A percentile compares a stretch with the other conserved stretches of the same genome.
These are phyloP conservation scores for Malus hybrid DNA, from an alignment of 331 rosid genomes.

Conservation along the genomic window DNA sequence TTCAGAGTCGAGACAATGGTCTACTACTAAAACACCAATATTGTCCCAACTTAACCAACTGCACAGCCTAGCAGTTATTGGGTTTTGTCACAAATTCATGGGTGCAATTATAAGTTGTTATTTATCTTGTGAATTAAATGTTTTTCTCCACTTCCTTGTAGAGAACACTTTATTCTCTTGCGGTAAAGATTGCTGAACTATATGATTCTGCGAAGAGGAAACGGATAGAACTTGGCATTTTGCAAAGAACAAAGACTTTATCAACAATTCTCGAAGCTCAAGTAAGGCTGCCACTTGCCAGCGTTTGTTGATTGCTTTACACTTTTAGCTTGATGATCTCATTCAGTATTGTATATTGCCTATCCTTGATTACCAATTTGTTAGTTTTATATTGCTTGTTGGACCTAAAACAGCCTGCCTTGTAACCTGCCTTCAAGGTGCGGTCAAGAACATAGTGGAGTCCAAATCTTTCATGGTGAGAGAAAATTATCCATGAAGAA, in stretches of 20 bases:
- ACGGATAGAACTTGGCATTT: background rate
- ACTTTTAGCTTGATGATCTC: conserved; percentile 7
- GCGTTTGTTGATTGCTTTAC: conserved; percentile 3
- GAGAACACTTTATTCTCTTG: conserved; percentile 56
- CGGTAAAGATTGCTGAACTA: conserved; percentile 44
- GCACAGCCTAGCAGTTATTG: too few species aligned
- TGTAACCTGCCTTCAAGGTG: background rate
- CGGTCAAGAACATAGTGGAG: background rate
- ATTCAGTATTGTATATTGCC: background rate
- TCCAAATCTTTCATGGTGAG: background rate
- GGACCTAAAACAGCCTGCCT: background rate
- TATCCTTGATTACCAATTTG: background rate
- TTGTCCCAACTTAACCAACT: too few species aligned
- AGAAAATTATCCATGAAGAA: background rate
- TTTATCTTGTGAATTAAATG: too few species aligned
- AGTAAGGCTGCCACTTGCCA: conserved; percentile 30
- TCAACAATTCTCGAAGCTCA: conserved; percentile 34
- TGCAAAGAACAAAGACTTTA: too few species aligned
- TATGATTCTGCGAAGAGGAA: conserved; percentile 52
- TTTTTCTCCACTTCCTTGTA: conserved; percentile 16
- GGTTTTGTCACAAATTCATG: too few species aligned
- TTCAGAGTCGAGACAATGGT: background rate
- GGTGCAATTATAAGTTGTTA: too few species aligned
- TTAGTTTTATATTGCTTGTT: background rate
- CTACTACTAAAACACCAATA: too few species aligned